Conservation (phyloP, 306 rosid species). For the Medicago arabica region DNA sequence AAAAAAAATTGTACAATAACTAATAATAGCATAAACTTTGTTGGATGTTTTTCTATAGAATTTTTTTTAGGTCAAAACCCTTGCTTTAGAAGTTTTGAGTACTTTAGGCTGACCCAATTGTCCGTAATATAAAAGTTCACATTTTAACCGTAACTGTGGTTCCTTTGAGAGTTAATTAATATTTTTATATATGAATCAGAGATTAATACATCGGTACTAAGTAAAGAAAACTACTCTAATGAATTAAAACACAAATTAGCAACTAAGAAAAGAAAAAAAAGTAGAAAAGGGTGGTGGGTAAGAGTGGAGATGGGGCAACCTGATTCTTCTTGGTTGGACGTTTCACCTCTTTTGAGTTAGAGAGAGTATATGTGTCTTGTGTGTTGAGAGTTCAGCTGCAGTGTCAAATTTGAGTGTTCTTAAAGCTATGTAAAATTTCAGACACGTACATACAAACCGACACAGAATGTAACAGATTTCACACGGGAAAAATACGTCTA, state of each 20-base stretch:
- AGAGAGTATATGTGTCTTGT: constrained; percentile 32
- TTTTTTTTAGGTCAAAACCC: no score
- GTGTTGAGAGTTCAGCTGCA: constrained; percentile 59
- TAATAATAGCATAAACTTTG: no score
- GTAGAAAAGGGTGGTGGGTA: constrained; percentile 49
- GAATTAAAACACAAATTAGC: neutral
- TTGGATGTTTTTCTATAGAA: no score
- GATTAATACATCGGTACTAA: neutral
- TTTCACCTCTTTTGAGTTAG: constrained; percentile 64
- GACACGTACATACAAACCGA: constrained; percentile 61
- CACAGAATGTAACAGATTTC: constrained; percentile 37
- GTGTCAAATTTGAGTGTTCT: constrained; percentile 74
- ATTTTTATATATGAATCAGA: no score
- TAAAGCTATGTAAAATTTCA: constrained; percentile 56
- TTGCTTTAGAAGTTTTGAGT: no score
- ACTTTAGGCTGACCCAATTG: no score
- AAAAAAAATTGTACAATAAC: no score
- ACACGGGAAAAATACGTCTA: constrained; percentile 6
- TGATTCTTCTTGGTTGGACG: constrained; percentile 59
- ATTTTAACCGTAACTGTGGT: no score
- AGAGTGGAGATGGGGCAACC: constrained; percentile 85
- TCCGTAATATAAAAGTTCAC: no score
- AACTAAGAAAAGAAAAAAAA: neutral
- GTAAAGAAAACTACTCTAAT: constrained; percentile 23
- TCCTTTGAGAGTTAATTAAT: no score